Base-by-base conservation (phyloP, 495 filamentous ascomycete genomes). In the Saxophila tyrrhenica region DNA sequence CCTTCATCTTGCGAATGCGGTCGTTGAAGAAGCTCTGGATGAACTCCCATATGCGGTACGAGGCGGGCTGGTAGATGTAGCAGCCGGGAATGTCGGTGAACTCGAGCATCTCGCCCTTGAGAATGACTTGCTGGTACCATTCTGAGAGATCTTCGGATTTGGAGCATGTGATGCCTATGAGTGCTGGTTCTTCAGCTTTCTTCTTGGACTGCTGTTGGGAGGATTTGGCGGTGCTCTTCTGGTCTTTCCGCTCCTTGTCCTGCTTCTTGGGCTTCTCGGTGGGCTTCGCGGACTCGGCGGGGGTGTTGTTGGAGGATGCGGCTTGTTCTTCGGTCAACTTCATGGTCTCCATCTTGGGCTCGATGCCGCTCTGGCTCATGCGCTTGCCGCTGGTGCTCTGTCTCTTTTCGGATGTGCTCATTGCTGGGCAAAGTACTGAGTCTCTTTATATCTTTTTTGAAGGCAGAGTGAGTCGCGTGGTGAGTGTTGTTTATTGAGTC, bases 61-160 rank as follows among this genome's bases (percentile, higher is more conserved):
- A 84, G 61, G 82, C 79, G 50, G 85, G 75, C 72, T 80, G 62
- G 65, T 95, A 76, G 69, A 97, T 94, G 70, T 94, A 97, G 70
- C 91, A 96, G 35, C 89, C 89, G 20, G 89, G 89, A 54, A 97
- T 86, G 72, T 96, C 87, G 60, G 89, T 88, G 75, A 89, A 94
- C 49, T 91, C 87, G 62, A 97, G 79, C 83, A 98, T 84, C 62
- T 95, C 85, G 64, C 86, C 87, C 76, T 98, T 98, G 56, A 86
- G 83, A 39, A 98, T 81, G 39, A 95, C 84, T 69, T 98, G 89
- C 69, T 94, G 86, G 67, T 98, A 98, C 92, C 92, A 97, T 64
- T 78, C 78, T 20, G 86, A 75, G 67, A 98, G 92, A 71, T 95
- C 86, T n/a, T 82, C 79, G 50, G 84, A 76, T 70, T 97, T 97